A percentile compares a stretch with the other conserved stretches of the same genome.
Conservation (phyloP, 139 green algal genomes). For the Chlorella sp. region DNA sequence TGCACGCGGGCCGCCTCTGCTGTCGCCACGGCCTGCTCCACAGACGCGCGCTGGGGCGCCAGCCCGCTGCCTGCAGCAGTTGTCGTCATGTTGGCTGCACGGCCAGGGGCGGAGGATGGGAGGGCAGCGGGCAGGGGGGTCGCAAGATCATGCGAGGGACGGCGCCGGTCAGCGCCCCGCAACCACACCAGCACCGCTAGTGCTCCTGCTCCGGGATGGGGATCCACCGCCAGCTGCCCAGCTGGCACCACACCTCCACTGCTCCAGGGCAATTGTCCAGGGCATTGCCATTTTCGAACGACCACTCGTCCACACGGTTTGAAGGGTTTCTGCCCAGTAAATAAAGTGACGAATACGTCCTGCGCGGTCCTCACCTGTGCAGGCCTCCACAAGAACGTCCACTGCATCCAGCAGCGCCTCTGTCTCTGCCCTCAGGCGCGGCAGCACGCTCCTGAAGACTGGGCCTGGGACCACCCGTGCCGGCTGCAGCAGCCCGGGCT, state of each 20-base stretch:
- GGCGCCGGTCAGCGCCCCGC: too few relatives aligned
- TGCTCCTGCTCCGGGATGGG: too few relatives aligned
- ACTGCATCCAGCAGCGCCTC: not conserved
- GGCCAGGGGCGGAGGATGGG: not conserved
- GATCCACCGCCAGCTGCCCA: too few relatives aligned
- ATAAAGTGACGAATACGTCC: too few relatives aligned
- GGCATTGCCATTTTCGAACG: too few relatives aligned
- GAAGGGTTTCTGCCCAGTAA: too few relatives aligned
- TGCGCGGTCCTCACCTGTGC: not conserved
- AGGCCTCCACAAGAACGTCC: not conserved
- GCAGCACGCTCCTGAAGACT: not conserved
- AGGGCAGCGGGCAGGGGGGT: not conserved
- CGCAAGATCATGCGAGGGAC: too few relatives aligned
- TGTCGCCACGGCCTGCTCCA: not conserved
- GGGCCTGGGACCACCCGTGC: not conserved
- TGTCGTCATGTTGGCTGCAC: not conserved
- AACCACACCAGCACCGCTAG: too few relatives aligned
- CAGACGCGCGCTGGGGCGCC: not conserved
- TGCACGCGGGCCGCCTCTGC: not conserved
- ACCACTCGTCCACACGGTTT: too few relatives aligned
- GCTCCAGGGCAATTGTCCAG: too few relatives aligned
- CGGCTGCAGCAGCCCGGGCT: not conserved
- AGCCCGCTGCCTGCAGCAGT: not conserved
- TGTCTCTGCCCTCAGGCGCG: not conserved
- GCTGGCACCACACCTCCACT: too few relatives aligned